Evolutionary conservation across 2,329 filamentous ascomycete species (phyloP).

Genomic region (Ophiostoma sp.): DNA sequence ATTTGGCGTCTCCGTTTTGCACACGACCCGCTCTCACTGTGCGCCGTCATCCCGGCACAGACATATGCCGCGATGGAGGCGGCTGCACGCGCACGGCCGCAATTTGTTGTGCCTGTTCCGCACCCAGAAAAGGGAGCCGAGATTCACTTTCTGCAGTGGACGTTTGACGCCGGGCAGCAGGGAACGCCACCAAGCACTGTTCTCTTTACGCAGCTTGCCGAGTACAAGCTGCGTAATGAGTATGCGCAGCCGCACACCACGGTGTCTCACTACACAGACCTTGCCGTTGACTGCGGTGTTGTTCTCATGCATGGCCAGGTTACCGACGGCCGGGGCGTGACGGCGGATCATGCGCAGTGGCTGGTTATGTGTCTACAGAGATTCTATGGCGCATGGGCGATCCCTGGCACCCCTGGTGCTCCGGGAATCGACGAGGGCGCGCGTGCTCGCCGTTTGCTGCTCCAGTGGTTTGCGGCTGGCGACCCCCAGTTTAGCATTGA

Average conservation of each 20-base stretch:
- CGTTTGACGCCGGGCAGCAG: conserved; percentile 57
- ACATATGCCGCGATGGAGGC: conserved; percentile 69
- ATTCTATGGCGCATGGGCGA: conserved; percentile 72
- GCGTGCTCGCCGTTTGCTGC: conserved; percentile 59
- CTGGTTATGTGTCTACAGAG: conserved; percentile 87
- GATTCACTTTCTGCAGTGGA: conserved; percentile 96
- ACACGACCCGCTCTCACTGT: conserved; percentile 65
- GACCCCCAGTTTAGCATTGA: conserved; percentile 77
- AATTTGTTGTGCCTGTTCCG: conserved; percentile 86
- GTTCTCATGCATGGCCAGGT: conserved; percentile 84
- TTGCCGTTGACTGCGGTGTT: conserved; percentile 66
- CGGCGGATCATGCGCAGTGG: conserved; percentile 78
- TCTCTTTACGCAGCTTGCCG: conserved; percentile 88
- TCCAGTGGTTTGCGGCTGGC: conserved; percentile 77
- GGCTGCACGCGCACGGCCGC: conserved; percentile 68
- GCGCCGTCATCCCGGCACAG: conserved; percentile 68
- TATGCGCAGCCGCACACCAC: conserved; percentile 91
- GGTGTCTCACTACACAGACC: conserved; percentile 82
- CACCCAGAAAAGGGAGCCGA: conserved; percentile 66
- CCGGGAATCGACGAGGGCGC: conserved; percentile 49
- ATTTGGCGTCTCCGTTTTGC: conserved; percentile 90
- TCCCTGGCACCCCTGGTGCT: conserved; percentile 26
- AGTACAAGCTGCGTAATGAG: conserved; percentile 86
- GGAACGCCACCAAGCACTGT: conserved; percentile 62
- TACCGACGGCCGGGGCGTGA: conserved; percentile 68